phyloP scores from a whole-genome alignment of 148 eudicot genomes.

The Cornus kousa region DNA sequence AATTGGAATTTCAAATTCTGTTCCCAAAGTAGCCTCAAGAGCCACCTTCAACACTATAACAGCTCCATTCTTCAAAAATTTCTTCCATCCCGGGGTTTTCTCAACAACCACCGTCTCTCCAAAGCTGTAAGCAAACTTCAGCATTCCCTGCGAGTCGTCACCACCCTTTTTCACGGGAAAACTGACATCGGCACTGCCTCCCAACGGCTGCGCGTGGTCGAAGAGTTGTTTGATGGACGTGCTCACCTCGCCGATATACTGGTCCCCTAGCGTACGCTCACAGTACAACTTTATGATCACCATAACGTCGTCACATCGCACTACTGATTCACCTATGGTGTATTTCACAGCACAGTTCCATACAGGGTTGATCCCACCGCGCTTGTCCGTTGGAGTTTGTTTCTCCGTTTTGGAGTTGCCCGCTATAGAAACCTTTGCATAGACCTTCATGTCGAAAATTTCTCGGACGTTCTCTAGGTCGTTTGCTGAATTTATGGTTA shows the following conservation, averaged over 20 bases:
- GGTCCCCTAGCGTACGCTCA: conserved; percentile 18
- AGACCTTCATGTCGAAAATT: conserved; percentile 23
- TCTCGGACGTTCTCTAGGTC: conserved; percentile 14
- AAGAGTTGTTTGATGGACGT: conserved; percentile 16
- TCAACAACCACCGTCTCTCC: too few species aligned
- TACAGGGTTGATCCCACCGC: conserved; percentile 1
- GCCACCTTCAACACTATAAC: too few species aligned
- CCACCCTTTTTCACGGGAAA: too few species aligned
- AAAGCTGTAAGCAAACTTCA: too few species aligned
- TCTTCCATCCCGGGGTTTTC: too few species aligned
- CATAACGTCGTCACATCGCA: conserved; percentile 8
- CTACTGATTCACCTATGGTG: conserved; percentile 3
- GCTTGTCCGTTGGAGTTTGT: conserved; percentile 13
- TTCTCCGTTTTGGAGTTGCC: conserved; percentile 1
- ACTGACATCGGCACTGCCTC: not conserved
- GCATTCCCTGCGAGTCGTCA: too few species aligned
- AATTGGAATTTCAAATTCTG: too few species aligned
- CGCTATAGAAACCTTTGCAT: conserved; percentile 1
- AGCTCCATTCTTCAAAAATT: too few species aligned
- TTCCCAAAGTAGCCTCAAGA: too few species aligned
- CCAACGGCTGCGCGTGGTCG: not conserved
- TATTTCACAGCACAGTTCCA: conserved; percentile 14
- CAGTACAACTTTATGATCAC: conserved; percentile 20
- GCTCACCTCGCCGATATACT: conserved; percentile 18
- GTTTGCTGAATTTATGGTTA: conserved; percentile 15